Evolutionary conservation across 2,329 filamentous ascomycete species (phyloP).

Genomic region (Colletotrichum sp.): DNA sequence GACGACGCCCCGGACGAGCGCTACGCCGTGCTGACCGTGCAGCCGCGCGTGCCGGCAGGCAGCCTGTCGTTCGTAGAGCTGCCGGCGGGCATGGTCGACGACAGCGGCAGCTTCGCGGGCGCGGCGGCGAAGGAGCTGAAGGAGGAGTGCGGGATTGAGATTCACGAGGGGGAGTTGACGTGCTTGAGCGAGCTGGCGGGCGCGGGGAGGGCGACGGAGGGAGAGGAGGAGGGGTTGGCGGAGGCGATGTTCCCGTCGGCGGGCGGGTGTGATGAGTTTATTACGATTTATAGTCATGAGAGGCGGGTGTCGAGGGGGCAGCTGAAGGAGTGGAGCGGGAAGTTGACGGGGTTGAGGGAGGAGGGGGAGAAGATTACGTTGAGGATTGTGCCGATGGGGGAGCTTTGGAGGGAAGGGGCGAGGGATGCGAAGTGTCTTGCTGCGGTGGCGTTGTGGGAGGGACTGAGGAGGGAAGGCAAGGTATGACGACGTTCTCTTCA

Average conservation of each 20-base stretch:
- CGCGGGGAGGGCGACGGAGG: slow-evolving; percentile 20
- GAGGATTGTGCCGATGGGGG: slow-evolving; percentile 59
- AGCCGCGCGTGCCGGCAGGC: slow-evolving; percentile 60
- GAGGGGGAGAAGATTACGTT: slow-evolving; percentile 67
- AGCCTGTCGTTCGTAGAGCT: slow-evolving; percentile 61
- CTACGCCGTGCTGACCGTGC: slow-evolving; percentile 63
- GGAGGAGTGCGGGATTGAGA: slow-evolving; percentile 63
- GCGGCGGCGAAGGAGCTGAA: slow-evolving; percentile 64
- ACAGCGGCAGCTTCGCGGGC: slow-evolving; percentile 58
- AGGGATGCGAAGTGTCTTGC: slow-evolving; percentile 65
- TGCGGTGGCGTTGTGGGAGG: slow-evolving; percentile 64
- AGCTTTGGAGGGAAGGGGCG: slow-evolving; percentile 62
- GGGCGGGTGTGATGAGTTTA: slow-evolving; percentile 65
- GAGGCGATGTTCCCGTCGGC: slow-evolving; percentile 61
- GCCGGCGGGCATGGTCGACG: slow-evolving; percentile 64
- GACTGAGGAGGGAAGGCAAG: slow-evolving; percentile 52
- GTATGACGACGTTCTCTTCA: too few species aligned
- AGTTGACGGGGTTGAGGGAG: slow-evolving; percentile 61
- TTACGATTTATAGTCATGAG: slow-evolving; percentile 64
- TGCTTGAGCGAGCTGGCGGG: slow-evolving; percentile 58
- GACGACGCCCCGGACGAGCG: slow-evolving; percentile 56
- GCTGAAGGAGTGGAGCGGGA: slow-evolving; percentile 60
- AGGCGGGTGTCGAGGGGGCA: slow-evolving; percentile 52
- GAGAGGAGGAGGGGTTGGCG: slow-evolving; percentile 41
- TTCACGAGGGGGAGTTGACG: slow-evolving; percentile 50